phyloP scores from a whole-genome alignment of 129 eudicot species.

The Arctium lappa region DNA sequence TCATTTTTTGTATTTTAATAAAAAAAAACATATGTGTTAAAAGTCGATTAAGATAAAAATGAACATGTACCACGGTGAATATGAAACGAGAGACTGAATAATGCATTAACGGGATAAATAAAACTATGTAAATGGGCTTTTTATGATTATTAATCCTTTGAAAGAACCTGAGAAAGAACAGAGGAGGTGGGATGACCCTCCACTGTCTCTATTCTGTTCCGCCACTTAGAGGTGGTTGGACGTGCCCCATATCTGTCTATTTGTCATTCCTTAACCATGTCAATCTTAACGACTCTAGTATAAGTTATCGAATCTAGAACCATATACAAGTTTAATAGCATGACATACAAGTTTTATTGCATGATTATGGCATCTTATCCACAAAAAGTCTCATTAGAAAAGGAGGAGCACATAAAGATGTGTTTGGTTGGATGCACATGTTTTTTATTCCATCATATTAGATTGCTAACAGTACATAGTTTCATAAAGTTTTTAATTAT shows the following conservation, averaged over 20 bases:
- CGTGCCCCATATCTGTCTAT: neutral
- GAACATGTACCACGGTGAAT: neutral
- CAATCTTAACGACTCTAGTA: neutral
- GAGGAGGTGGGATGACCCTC: too few relatives aligned
- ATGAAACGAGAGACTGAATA: neutral
- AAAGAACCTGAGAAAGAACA: too few relatives aligned
- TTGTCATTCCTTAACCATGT: neutral
- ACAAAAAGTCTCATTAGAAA: neutral
- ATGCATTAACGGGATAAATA: too few relatives aligned
- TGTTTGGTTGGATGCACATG: neutral
- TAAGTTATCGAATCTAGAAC: too few relatives aligned
- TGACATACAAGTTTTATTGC: neutral
- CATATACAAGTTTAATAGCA: neutral
- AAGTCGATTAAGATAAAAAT: neutral
- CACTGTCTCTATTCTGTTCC: too few relatives aligned
- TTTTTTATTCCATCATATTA: neutral
- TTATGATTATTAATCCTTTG: too few relatives aligned
- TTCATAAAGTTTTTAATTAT: neutral
- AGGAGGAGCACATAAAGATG: neutral
- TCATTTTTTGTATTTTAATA: neutral
- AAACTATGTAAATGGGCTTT: too few relatives aligned
- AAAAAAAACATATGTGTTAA: neutral
- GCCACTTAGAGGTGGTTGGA: too few relatives aligned
- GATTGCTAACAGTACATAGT: neutral
- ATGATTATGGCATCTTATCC: neutral